Evolutionary conservation across 1,284 basidiomycete species (phyloP).

Genomic region (Cutaneotrichosporon sp.): DNA sequence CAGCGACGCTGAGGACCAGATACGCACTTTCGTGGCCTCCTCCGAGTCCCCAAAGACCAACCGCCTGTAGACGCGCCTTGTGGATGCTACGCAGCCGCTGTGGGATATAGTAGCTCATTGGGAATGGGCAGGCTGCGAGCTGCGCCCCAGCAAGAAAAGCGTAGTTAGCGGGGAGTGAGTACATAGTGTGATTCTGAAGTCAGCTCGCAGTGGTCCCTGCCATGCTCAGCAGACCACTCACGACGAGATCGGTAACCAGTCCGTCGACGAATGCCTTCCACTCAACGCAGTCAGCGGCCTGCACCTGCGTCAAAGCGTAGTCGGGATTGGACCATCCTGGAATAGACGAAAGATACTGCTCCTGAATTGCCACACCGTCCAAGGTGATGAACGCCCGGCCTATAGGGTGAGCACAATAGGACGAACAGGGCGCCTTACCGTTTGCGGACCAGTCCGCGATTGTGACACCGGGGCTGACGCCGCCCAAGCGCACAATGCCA

Average conservation of each 20-base stretch:
- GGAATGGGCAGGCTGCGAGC: conserved; percentile 27
- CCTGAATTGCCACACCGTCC: conserved; percentile 15
- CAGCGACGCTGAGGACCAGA: neutral
- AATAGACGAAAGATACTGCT: conserved; percentile 22
- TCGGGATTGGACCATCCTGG: conserved; percentile 31
- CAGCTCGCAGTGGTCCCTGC: too few relatives aligned
- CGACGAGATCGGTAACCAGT: conserved; percentile 40
- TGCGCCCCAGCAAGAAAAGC: conserved; percentile 31
- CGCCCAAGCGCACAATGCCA: conserved; percentile 24
- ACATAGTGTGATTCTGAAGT: conserved; percentile 42
- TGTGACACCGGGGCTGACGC: conserved; percentile 18
- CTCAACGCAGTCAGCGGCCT: conserved; percentile 28
- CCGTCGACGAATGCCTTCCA: conserved; percentile 44
- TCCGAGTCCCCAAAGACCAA: conserved; percentile 43
- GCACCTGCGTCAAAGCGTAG: conserved; percentile 16
- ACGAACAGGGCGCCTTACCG: conserved; percentile 9
- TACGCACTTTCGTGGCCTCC: conserved; percentile 27
- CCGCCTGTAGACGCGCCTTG: conserved; percentile 32
- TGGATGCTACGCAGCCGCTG: conserved; percentile 35
- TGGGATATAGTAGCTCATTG: conserved; percentile 39
- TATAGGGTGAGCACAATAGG: too few relatives aligned
- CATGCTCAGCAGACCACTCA: conserved; percentile 18
- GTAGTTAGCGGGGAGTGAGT: conserved; percentile 43
- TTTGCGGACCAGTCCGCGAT: conserved; percentile 30
- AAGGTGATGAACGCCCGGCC: conserved; percentile 34